Conservation (phyloP, 148 eudicot genomes). For the Drosera capensis region DNA sequence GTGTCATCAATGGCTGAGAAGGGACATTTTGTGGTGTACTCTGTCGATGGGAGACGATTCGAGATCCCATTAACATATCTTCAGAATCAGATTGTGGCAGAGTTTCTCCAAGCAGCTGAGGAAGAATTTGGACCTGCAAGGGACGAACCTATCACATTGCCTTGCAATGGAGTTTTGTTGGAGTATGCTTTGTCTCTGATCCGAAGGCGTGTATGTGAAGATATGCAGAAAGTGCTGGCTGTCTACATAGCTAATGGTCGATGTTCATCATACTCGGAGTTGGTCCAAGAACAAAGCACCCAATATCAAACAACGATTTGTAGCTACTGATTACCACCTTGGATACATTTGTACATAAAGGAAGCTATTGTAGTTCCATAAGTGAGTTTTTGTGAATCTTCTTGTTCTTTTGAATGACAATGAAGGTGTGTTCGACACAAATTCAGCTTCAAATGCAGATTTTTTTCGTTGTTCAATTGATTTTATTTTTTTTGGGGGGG, state of each 20-base stretch:
- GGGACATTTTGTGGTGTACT: conserved; percentile 21
- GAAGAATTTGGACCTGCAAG: conserved; percentile 19
- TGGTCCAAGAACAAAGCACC: too few species aligned
- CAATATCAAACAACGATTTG: too few species aligned
- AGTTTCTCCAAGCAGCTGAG: conserved; percentile 15
- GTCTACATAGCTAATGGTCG: conserved; percentile 5
- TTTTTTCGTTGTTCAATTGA: too few species aligned
- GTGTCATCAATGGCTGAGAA: conserved; percentile 7
- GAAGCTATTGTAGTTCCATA: too few species aligned
- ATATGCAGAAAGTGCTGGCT: conserved; percentile 13
- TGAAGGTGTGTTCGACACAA: too few species aligned
- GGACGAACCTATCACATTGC: conserved; percentile 15
- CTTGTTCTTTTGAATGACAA: too few species aligned
- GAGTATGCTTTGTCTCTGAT: conserved; percentile 12
- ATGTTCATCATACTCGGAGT: neutral
- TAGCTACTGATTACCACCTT: too few species aligned
- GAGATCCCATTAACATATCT: conserved; percentile 13
- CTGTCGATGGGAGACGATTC: conserved; percentile 13
- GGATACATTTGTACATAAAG: too few species aligned
- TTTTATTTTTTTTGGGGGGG: too few species aligned
- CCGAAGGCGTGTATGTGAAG: conserved; percentile 6
- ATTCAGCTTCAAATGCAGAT: too few species aligned
- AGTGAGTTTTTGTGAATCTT: too few species aligned
- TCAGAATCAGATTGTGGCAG: conserved; percentile 9
- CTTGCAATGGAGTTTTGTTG: conserved; percentile 10